Conservation (phyloP, 2,329 filamentous ascomycete genomes). For the Stachybotrys chlorohalonatus region DNA sequence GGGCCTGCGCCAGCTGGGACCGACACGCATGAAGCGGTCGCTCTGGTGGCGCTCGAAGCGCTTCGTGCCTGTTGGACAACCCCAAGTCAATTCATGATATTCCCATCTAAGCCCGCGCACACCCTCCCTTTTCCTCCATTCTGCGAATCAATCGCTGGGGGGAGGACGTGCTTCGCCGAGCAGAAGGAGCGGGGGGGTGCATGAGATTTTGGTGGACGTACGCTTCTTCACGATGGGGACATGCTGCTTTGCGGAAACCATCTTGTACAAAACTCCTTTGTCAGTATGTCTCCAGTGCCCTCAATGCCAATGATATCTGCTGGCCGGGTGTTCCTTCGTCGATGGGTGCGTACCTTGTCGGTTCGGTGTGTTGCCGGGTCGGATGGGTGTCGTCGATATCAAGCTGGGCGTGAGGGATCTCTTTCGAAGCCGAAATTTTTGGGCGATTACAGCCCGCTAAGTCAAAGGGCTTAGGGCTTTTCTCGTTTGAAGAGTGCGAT, state of each 20-base stretch:
- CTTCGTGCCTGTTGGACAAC: slow-evolving; percentile 62
- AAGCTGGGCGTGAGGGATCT: slow-evolving; percentile 21
- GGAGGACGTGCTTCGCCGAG: slow-evolving; percentile 1
- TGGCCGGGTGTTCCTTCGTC: slow-evolving; percentile 3
- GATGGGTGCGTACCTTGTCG: slow-evolving; percentile 29
- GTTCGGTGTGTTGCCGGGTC: slow-evolving; percentile 22
- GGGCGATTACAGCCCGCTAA: slow-evolving; percentile 16
- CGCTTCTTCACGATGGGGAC: slow-evolving; percentile 99
- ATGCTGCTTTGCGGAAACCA: slow-evolving; percentile 99
- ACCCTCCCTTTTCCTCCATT: not conserved
- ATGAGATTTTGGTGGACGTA: slow-evolving; percentile 45
- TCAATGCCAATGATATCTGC: too few species aligned
- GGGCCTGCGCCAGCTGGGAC: slow-evolving; percentile 92
- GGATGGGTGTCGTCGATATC: slow-evolving; percentile 24
- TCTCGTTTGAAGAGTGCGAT: slow-evolving; percentile 2
- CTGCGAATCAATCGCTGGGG: not conserved
- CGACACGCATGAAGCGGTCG: slow-evolving; percentile 92
- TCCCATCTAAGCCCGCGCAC: slow-evolving; percentile 1
- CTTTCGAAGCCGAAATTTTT: slow-evolving; percentile 21
- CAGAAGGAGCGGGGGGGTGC: slow-evolving; percentile 1
- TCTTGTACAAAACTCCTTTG: slow-evolving; percentile 45
- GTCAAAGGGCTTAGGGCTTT: slow-evolving; percentile 24
- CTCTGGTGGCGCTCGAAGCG: slow-evolving; percentile 96
- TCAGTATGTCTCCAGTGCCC: not conserved
- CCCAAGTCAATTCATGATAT: slow-evolving; percentile 25